Conservation (phyloP, 2,329 filamentous ascomycete species). For the Fusarium proliferatum region DNA sequence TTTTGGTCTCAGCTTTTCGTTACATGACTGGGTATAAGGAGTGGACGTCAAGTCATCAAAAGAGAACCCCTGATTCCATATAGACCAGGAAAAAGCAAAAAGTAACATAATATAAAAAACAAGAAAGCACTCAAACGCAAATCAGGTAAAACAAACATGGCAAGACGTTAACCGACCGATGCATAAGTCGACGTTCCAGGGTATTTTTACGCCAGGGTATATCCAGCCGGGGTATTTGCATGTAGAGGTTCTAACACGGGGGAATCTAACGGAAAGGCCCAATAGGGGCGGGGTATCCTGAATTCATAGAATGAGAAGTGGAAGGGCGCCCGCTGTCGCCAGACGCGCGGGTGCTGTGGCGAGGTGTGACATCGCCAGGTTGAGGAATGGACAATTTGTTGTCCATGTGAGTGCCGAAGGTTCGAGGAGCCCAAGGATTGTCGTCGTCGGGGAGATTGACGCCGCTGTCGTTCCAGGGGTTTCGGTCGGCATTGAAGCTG, state of each 20-base stretch:
- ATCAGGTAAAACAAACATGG: slow-evolving; percentile 43
- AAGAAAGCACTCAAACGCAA: slow-evolving; percentile 32
- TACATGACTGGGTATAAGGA: slow-evolving; percentile 51
- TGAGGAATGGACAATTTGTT: slow-evolving; percentile 73
- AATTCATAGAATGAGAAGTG: slow-evolving; percentile 94
- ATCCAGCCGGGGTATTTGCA: slow-evolving; percentile 72
- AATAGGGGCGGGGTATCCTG: slow-evolving; percentile 94
- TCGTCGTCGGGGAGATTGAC: slow-evolving; percentile 95
- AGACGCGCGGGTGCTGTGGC: slow-evolving; percentile 84
- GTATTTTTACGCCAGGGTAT: slow-evolving; percentile 73
- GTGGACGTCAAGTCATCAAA: slow-evolving; percentile 51
- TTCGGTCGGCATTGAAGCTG: slow-evolving; percentile 89
- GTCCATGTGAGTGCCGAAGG: slow-evolving; percentile 73
- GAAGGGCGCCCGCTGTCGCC: slow-evolving; percentile 92
- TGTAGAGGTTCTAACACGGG: slow-evolving; percentile 59
- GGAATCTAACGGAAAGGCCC: slow-evolving; percentile 87
- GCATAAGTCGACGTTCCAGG: slow-evolving; percentile 59
- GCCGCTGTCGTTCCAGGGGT: slow-evolving; percentile 98
- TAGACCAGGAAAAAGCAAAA: slow-evolving; percentile 41
- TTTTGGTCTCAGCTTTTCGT: slow-evolving; percentile 48
- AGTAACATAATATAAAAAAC: slow-evolving; percentile 28
- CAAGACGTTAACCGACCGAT: slow-evolving; percentile 59
- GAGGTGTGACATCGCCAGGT: slow-evolving; percentile 84
- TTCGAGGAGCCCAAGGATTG: slow-evolving; percentile 71
- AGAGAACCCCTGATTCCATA: slow-evolving; percentile 43